Base-by-base conservation (phyloP, 257 asterid species). In the Penstemon newberryi region DNA sequence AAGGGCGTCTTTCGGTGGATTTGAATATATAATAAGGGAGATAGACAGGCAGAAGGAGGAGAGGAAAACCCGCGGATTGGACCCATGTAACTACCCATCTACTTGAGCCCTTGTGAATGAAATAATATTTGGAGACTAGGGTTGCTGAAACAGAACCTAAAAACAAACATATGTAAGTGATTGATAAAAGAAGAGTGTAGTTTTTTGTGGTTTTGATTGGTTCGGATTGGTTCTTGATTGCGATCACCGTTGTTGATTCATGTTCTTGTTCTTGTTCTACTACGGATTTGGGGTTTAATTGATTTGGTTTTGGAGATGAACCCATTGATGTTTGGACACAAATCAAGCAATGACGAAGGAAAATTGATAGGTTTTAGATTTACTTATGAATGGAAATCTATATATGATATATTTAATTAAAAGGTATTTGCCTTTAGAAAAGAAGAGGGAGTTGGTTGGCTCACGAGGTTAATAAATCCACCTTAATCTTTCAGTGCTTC, bases 81-180 rank as follows among this genome's bases (percentile, higher is more conserved):
- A 88, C 78, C 89, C 85, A 86, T 0, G 96, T 91, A 0, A 91
- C 80, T 2, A 86, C 80, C 95, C 96, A 91, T 33, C 82, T 49
- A 81, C 85, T 86, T 0, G 81, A 73, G 7, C 97, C 95, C 51
- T 79, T 77, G 79, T 90, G 97, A 41, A 67, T 79, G 89, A 88
- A 90, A 61, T 90, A 90, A 77, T 69, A 90, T 36, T 90, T 90
- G 11, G 85, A 65, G 13, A 90, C 65, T 0, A 90, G 75, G 45
- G 71, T 72, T 3, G 96, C 70, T 6, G 90, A 75, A 5, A 82
- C 62, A 0, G 95, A 86, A 2, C 97, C 96, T 0, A 77, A 6
- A 25, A 90, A 80, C 0, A 90, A 73, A 37, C 65, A 67, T 1
- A 72, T 4, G 67, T 77, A 86, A 46, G 79, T 90, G 43, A 82